Base-by-base conservation (phyloP, 495 filamentous ascomycete genomes). In the Saxispiralis lemnorum region DNA sequence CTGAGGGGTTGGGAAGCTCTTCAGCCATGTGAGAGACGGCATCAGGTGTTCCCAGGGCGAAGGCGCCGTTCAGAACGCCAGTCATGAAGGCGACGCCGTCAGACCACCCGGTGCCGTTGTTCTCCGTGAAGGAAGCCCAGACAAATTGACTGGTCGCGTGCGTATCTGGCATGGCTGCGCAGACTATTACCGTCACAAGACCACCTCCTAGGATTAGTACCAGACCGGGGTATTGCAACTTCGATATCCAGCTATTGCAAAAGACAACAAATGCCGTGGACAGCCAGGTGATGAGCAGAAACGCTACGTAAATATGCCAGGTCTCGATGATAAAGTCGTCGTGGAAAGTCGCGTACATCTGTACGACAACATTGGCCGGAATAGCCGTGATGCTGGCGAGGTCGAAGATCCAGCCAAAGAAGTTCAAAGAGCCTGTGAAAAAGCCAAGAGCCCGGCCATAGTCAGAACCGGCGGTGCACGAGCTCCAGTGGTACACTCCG, bases 401-500 rank as follows among this genome's bases (percentile, higher is more conserved):
- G 44, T 70, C 53, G 61, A 80, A 70, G 48, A 80, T 56, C 82
- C 82, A 86, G n/a, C 76, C 84, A 43, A 83, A 71, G 53, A 76
- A 79, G 54, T 92, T 92, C 64, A 79, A 73, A 61, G 71, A 83
- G 7, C 83, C 84, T 0, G 81, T 76, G 49, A 83, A 88, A 60
- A 75, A 92, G 19, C 83, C 82, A 35, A 73, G 63, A 1, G 71
- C 55, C 12, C 80, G 71, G 24, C 83, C 83, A 57, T 76, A 79
- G 36, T 63, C 71, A 1, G 67, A 70, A 1, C 81, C 81, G 5
- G 72, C 75, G 0, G 82, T 82, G 13, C 87, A 69, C 0, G 77
- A 75, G 4, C 82, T 81, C 82, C 82, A 89, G 57, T 89, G 83
- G 49, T 88, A 88, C 1, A 93, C 82, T 32, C 83, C 81, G n/a